Percentiles rank a stretch among this genome's conserved stretches.
Evolutionary conservation across 176 grass and related monocot genomes (phyloP).

Genomic region (Miscanthus lutarioriparius): DNA sequence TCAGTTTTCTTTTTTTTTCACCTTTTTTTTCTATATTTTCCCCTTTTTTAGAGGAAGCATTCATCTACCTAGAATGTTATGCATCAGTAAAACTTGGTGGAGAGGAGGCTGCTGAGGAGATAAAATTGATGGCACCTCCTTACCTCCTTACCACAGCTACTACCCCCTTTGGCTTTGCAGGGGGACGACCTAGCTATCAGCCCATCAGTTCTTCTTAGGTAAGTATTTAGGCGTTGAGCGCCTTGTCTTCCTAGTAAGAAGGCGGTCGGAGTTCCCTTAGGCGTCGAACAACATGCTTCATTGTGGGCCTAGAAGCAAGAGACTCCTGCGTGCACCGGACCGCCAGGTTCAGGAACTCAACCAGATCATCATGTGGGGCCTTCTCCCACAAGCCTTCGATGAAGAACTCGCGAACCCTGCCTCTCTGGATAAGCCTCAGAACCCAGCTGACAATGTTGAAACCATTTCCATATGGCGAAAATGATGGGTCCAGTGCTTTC

Average conservation of each 20-base stretch:
- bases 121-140: neutral
- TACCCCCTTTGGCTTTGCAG: neutral
- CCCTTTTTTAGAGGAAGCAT: neutral
- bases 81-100: neutral
- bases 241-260: conserved; percentile 49
- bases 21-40: neutral
- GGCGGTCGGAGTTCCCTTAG: conserved; percentile 66
- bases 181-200: neutral
- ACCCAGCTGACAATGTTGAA: conserved; percentile 89
- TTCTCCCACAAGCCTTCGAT: conserved; percentile 74
- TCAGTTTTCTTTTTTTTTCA: neutral
- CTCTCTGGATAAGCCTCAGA: conserved; percentile 61
- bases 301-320: conserved; percentile 72
- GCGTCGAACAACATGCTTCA: conserved; percentile 75
- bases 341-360: conserved; percentile 76
- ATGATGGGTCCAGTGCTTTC: conserved; percentile 83
- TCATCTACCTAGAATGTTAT: neutral
- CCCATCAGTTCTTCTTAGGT: conserved; percentile 14
- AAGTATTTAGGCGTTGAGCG: neutral
- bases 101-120: neutral
- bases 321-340: conserved; percentile 66
- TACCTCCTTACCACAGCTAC: neutral
- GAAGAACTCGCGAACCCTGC: conserved; percentile 73
- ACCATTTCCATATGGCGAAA: conserved; percentile 91
- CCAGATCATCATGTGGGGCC: conserved; percentile 86